Percentiles rank a stretch among this genome's conserved stretches.
Conservation (phyloP, 2,329 filamentous ascomycete species). For the Penicillium sp. region DNA sequence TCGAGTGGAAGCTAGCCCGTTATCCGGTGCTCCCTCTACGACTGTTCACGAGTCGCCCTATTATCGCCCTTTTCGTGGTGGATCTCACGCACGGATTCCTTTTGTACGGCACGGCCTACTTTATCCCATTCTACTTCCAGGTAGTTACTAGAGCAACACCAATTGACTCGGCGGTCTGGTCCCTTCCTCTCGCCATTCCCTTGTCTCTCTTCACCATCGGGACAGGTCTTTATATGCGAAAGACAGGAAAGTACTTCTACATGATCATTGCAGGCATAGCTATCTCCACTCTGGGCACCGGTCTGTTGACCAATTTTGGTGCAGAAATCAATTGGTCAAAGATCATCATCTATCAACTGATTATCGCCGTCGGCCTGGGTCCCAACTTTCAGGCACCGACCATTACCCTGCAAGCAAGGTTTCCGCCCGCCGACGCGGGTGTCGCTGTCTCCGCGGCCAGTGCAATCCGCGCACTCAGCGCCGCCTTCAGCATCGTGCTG, state of each 20-base stretch:
- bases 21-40: conserved; percentile 66
- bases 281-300: neutral
- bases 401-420: conserved; percentile 4
- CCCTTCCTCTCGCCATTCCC: conserved; percentile 16
- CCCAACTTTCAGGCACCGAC: conserved; percentile 16
- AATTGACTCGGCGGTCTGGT: conserved; percentile 16
- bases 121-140: conserved; percentile 28
- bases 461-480: neutral
- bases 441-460: neutral
- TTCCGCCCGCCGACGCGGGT: neutral
- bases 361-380: conserved; percentile 11
- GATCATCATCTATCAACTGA: conserved; percentile 15
- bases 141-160: conserved; percentile 15
- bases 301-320: neutral
- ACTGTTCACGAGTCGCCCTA: conserved; percentile 27
- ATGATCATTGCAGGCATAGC: neutral
- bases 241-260: neutral
- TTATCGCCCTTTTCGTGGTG: conserved; percentile 7
- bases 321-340: neutral
- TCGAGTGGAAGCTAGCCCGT: conserved; percentile 60
- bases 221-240: neutral
- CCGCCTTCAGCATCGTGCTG: neutral
- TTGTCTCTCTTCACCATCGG: neutral
- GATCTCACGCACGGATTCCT: conserved; percentile 8
- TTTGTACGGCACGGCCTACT: conserved; percentile 16